Base-by-base conservation (phyloP, 805 yeast genomes). In the Saccharomyces paradoxus region DNA sequence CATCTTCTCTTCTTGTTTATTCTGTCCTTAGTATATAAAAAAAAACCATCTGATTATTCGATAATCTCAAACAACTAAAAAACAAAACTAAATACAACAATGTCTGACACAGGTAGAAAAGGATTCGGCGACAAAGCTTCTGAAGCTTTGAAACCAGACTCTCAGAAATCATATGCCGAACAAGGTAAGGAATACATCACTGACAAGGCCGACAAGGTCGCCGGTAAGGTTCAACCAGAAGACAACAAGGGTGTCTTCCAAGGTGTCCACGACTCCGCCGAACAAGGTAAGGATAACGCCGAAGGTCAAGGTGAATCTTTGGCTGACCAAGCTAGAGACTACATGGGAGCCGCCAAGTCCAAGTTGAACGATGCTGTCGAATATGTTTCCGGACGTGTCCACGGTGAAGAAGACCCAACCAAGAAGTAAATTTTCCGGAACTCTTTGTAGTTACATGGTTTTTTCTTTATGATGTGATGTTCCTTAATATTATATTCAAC, bases 161-260 rank as follows among this genome's bases (percentile, higher is more conserved):
- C 80, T 55, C 79, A 85, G 71, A 89, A 89, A 76, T 64, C 83
- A 41, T 71, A 74, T 65, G 70, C 74, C 52, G 85, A 87, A 66
- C 76, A 86, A 74, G 84, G 83, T 61, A 85, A 86, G 77, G 96
- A 89, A 74, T 55, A 69, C 30, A 81, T 79, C 58, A 82, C 94
- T 56, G 85, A 80, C 67, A 68, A 77, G n/a, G 78, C 77, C 63
- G 96, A 89, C 76, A 75, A 79, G 66, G 71, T 77, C 53, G 89
- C 84, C 55, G 76, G 79, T 50, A 71, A 77, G 53, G 70, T 77
- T 52, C 82, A 82, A 67, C 89, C 94, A 61, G 83, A 85, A 51
- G 71, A 72, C 54, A 76, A 83, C 63, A 89, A 89, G 78, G 83
- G 91, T 48, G 71, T 80, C 59, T 72, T 80, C 57, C 96, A 90